A percentile compares a stretch with the other conserved stretches of the same genome.
Conservation (phyloP, 441 rosid species). For the Mallotus repandus region DNA sequence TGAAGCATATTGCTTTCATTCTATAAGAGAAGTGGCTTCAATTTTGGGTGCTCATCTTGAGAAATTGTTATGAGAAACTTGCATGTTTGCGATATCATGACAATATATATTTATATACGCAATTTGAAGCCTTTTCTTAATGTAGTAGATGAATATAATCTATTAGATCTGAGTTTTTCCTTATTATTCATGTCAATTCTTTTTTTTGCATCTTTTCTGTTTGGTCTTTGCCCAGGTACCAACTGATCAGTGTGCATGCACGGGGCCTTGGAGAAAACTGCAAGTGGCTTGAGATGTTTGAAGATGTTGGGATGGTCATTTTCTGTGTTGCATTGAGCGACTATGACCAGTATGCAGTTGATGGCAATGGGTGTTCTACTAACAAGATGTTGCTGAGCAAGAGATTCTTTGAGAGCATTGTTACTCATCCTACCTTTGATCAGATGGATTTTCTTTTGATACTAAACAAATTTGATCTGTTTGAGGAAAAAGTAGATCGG, state of each 20-base stretch:
- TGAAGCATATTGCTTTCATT: slow-evolving; percentile 5
- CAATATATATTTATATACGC: neutral
- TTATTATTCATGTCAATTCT: neutral
- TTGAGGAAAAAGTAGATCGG: slow-evolving; percentile 80
- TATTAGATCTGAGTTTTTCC: neutral
- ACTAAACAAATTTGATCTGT: slow-evolving; percentile 78
- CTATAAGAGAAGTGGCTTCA: neutral
- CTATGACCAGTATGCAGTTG: slow-evolving; percentile 65
- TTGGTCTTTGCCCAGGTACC: slow-evolving; percentile 57
- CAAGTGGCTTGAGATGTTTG: slow-evolving; percentile 98
- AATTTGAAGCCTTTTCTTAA: neutral
- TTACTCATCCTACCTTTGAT: slow-evolving; percentile 80
- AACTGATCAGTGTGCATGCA: slow-evolving; percentile 81
- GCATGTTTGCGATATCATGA: neutral
- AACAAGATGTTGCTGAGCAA: slow-evolving; percentile 77
- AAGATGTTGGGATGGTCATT: slow-evolving; percentile 88
- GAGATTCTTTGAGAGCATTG: slow-evolving; percentile 82
- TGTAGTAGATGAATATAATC: neutral
- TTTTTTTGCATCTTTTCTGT: too few relatives aligned
- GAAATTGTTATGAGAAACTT: neutral
- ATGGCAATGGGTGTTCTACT: slow-evolving; percentile 42
- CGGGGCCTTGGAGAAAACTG: slow-evolving; percentile 91
- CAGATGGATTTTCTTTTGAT: slow-evolving; percentile 87
- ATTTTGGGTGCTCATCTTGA: neutral
- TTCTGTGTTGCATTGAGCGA: slow-evolving; percentile 82